Conservation (phyloP, 2,329 filamentous ascomycete species). For the Claviceps pusilla region DNA sequence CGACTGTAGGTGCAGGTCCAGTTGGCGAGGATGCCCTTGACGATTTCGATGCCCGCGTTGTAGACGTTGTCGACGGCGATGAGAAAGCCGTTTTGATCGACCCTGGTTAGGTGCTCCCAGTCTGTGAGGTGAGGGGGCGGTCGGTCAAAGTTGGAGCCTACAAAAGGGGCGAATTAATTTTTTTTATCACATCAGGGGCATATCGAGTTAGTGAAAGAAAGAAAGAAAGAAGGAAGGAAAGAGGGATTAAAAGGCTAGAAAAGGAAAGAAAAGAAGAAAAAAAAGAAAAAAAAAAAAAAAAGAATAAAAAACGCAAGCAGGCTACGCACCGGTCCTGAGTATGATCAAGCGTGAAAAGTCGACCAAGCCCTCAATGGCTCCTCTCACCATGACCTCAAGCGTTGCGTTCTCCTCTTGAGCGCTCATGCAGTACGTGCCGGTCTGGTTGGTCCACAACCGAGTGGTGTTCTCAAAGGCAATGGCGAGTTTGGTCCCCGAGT, state of each 20-base stretch:
- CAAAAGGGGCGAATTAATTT: background rate
- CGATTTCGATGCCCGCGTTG: constrained; percentile 47
- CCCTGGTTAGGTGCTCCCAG: constrained; percentile 43
- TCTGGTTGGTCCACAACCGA: constrained; percentile 49
- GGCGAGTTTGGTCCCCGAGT: constrained; percentile 43
- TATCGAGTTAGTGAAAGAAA: background rate
- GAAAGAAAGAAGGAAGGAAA: background rate
- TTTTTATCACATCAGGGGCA: background rate
- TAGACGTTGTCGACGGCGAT: constrained; percentile 53
- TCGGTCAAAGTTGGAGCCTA: constrained; percentile 55
- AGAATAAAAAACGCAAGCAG: background rate
- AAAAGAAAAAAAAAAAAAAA: no score
- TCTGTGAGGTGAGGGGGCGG: constrained; percentile 42
- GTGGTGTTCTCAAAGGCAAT: constrained; percentile 53
- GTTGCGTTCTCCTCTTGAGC: constrained; percentile 61
- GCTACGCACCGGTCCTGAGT: constrained; percentile 40
- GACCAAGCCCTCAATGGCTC: constrained; percentile 38
- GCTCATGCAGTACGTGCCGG: constrained; percentile 52
- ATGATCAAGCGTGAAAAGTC: constrained; percentile 55
- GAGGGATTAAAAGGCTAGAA: background rate
- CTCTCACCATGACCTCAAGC: constrained; percentile 49
- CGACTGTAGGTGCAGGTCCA: constrained; percentile 45
- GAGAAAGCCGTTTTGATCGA: constrained; percentile 47
- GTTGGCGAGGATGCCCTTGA: constrained; percentile 43
- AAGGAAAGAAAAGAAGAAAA: background rate